Percentiles rank a stretch among this genome's conserved stretches.
Conservation (phyloP, 306 rosid genomes). For the Pyrus betulifolia region DNA sequence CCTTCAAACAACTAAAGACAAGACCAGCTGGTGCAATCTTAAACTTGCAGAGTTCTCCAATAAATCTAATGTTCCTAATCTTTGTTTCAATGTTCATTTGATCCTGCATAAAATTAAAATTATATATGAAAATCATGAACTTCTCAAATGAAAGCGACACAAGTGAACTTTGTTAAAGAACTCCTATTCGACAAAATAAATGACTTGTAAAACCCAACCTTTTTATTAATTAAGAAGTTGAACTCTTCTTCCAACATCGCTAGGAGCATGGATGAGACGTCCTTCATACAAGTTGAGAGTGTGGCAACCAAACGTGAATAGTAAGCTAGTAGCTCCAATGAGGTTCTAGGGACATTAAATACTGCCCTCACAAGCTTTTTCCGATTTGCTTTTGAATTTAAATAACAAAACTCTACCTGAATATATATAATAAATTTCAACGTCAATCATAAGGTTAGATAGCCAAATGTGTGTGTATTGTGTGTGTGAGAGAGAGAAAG, state of each 20-base stretch:
- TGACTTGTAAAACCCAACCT: conserved; percentile 39
- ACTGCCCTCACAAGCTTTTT: conserved; percentile 92
- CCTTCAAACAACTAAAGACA: conserved; percentile 97
- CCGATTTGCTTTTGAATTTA: conserved; percentile 83
- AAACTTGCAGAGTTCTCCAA: conserved; percentile 99
- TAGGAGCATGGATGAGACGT: conserved; percentile 71
- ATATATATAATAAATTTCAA: conserved; percentile 16
- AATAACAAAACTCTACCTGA: conserved; percentile 96
- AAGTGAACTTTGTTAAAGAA: not conserved
- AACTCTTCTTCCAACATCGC: conserved; percentile 97
- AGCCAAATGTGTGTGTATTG: not conserved
- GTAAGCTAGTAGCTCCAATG: conserved; percentile 81
- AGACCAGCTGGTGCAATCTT: conserved; percentile 79
- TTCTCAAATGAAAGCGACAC: not conserved
- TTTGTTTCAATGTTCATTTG: conserved; percentile 99
- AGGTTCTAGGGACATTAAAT: conserved; percentile 97
- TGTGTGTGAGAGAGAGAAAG: not conserved
- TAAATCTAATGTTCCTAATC: conserved; percentile 93
- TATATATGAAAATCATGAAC: conserved; percentile 2
- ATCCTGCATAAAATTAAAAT: conserved; percentile 54
- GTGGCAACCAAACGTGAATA: conserved; percentile 98
- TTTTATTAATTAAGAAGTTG: conserved; percentile 89
- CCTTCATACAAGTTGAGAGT: conserved; percentile 97
- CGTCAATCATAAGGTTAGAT: not conserved
- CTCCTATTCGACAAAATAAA: not conserved